Percentiles rank a stretch among this genome's conserved stretches.
phyloP scores from a whole-genome alignment of 2,329 filamentous ascomycete species.

The Exophiala viscosa region DNA sequence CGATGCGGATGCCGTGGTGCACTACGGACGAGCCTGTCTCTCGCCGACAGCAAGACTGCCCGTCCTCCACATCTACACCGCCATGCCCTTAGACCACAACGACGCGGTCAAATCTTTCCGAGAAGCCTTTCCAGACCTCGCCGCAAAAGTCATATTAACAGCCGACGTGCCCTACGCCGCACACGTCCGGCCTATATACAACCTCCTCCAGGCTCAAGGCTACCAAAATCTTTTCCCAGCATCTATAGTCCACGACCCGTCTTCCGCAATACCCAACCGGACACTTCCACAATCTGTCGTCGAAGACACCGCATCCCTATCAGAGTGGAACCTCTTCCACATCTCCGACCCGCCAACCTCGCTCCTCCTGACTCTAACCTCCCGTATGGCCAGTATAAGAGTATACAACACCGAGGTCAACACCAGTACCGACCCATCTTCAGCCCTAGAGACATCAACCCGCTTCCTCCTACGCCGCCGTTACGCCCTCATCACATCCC shows the following conservation, averaged over 20 bases:
- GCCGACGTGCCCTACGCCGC: slow-evolving; percentile 84
- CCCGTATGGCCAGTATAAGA: slow-evolving; percentile 72
- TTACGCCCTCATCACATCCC: slow-evolving; percentile 78
- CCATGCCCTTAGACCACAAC: slow-evolving; percentile 62
- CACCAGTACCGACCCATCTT: slow-evolving; percentile 23
- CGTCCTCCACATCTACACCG: slow-evolving; percentile 87
- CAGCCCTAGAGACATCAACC: slow-evolving; percentile 48
- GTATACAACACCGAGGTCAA: slow-evolving; percentile 75
- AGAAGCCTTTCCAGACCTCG: slow-evolving; percentile 62
- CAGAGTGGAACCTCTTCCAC: slow-evolving; percentile 75
- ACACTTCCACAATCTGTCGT: slow-evolving; percentile 55
- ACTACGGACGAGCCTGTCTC: slow-evolving; percentile 89
- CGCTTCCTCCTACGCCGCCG: slow-evolving; percentile 69
- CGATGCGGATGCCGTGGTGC: slow-evolving; percentile 83
- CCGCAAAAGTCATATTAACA: slow-evolving; percentile 69
- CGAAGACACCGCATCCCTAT: slow-evolving; percentile 49
- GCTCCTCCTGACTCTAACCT: slow-evolving; percentile 80
- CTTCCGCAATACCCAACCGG: slow-evolving; percentile 79
- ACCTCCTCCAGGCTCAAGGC: slow-evolving; percentile 56
- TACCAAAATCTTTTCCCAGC: slow-evolving; percentile 69
- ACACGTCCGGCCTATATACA: slow-evolving; percentile 61
- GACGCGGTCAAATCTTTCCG: slow-evolving; percentile 60
- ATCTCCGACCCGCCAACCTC: slow-evolving; percentile 75
- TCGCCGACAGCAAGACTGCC: slow-evolving; percentile 84
- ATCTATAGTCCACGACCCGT: slow-evolving; percentile 70